Base-by-base conservation (phyloP, 2,329 filamentous ascomycete genomes). In the Coniella vitis region DNA sequence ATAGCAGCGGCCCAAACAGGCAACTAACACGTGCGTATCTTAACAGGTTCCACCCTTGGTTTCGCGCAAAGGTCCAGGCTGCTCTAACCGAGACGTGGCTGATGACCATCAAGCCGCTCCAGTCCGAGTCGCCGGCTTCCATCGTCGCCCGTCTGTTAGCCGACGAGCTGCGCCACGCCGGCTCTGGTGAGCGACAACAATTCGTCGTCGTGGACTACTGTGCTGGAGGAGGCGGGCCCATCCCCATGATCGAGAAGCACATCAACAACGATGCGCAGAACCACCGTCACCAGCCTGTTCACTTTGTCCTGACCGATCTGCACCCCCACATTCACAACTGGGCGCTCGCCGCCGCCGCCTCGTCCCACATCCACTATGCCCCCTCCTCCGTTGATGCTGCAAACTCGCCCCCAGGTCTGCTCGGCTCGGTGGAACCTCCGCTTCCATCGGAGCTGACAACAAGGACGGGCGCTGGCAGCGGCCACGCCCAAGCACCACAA, bases 151-250 rank as follows among this genome's bases (percentile, higher is more conserved):
- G 69, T 38, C 66, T 79, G 17, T 73, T 88, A 39, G 68, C 73
- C 35, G 65, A 64, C 19, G 67, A 75, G 37, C 71, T 84, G 22
- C n/a, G 13, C 13, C 70, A 72, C 32, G 52, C 60, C 4, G 60
- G 68, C 21, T 67, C 79, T 1, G 65, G 70, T 16, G 64, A 69
- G 2, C 25, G 10, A 10, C 25, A 29, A 10, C 25, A 29, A 10
- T 81, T 84, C 63, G 80, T 76, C 16, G 81, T 86, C 57, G 75
- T 90, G 53, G 86, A 90, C 67, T 87, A 89, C 64, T 88, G 85
- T 63, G 83, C 85, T 2, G 86, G 86, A 45, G 82, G 76, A 13
- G 86, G 86, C 36, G 86, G 86, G 0, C 84, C 84, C 1, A 87
- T 81, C 2, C 83, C 82, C 0, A 69, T 68, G 35, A 80, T 87